phyloP scores from a whole-genome alignment of 2,329 filamentous ascomycete species.

The Cladosporium sp. region DNA sequence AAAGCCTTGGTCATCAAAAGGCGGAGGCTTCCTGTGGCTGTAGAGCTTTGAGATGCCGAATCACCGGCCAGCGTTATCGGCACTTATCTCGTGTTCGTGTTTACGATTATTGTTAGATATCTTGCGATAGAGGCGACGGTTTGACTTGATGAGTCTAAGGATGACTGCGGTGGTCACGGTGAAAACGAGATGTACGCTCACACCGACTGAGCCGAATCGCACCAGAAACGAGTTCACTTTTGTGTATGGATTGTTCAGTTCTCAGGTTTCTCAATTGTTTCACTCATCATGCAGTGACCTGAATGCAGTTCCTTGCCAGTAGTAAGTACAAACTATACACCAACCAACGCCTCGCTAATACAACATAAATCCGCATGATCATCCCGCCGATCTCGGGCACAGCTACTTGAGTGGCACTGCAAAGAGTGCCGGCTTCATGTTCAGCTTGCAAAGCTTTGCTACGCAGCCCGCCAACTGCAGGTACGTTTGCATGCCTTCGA shows the following conservation, averaged over 20 bases:
- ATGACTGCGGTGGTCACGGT: too few relatives aligned
- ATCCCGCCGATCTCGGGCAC: slow-evolving; percentile 8
- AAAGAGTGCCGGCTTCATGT: slow-evolving; percentile 90
- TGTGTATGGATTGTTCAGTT: too few relatives aligned
- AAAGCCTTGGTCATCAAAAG: neutral
- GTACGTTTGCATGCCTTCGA: slow-evolving; percentile 95
- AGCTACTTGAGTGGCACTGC: slow-evolving; percentile 34
- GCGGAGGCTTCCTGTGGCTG: neutral
- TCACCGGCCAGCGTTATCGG: neutral
- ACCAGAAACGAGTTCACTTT: too few relatives aligned
- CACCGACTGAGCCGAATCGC: too few relatives aligned
- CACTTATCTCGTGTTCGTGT: neutral
- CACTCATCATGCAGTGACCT: neutral
- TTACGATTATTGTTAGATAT: neutral
- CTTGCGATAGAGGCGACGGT: neutral
- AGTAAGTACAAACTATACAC: slow-evolving; percentile 1
- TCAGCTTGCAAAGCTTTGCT: slow-evolving; percentile 85
- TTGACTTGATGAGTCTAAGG: too few relatives aligned
- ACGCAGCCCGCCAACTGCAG: slow-evolving; percentile 91
- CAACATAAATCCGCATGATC: neutral
- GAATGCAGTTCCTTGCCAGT: neutral
- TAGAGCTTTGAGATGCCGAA: neutral
- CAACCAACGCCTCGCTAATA: slow-evolving; percentile 28
- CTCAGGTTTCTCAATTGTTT: neutral
- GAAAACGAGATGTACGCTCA: too few relatives aligned